Evolutionary conservation across 306 rosid genomes (phyloP).

Genomic region (Neltuma alba): DNA sequence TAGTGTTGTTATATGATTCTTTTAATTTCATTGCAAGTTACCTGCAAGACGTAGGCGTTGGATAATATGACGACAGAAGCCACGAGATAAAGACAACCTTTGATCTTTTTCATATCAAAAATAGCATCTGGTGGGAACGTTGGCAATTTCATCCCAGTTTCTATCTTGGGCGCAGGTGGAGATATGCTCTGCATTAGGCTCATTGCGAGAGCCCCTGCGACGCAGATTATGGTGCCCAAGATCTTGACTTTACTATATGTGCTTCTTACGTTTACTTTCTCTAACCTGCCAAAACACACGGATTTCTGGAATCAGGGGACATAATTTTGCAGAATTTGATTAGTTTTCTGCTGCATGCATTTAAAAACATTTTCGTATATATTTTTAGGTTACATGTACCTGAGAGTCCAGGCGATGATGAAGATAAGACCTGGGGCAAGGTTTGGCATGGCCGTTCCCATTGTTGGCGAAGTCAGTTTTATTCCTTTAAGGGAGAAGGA

Average conservation of each 20-base stretch:
- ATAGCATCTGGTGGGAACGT: slow-evolving; percentile 26
- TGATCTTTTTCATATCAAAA: slow-evolving; percentile 63
- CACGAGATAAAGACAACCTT: slow-evolving; percentile 76
- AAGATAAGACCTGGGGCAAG: slow-evolving; percentile 88
- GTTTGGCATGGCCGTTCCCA: slow-evolving; percentile 98
- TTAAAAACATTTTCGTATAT: neutral
- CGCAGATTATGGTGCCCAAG: slow-evolving; percentile 76
- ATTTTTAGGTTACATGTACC: slow-evolving; percentile 38
- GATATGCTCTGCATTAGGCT: slow-evolving; percentile 76
- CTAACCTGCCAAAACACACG: slow-evolving; percentile 58
- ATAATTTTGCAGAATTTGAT: neutral
- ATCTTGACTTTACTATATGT: slow-evolving; percentile 71
- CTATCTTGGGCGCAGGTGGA: slow-evolving; percentile 7
- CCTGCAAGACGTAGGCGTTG: slow-evolving; percentile 70
- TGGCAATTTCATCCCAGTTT: slow-evolving; percentile 12
- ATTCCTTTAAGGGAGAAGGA: slow-evolving; percentile 69
- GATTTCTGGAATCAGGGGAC: neutral
- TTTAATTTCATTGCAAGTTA: slow-evolving; percentile 11
- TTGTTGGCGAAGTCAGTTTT: slow-evolving; percentile 74
- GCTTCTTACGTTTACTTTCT: slow-evolving; percentile 64
- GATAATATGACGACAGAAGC: slow-evolving; percentile 64
- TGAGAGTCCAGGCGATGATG: slow-evolving; percentile 71
- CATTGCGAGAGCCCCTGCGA: slow-evolving; percentile 74
- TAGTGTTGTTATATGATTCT: neutral
- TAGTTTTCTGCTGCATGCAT: neutral